Evolutionary conservation across 257 asterid species (phyloP), one percentile per base, ranked within the genome.

Genomic region (Coffea eugenioides): DNA sequence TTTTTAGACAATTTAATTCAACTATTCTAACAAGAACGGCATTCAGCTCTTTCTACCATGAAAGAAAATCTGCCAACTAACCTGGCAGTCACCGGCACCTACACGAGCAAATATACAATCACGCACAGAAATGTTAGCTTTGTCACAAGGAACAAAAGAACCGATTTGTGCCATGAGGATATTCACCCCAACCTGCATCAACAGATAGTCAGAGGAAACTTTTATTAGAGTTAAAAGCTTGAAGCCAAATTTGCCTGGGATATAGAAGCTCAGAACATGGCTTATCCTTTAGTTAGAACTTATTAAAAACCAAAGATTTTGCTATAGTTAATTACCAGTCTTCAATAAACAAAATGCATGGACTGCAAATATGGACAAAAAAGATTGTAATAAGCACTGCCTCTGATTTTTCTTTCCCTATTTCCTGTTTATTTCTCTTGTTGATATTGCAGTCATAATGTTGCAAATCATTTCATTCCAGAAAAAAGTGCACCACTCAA

Each of bases 11-110:
- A 59, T 43, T 46, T 36, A 59, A 16, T 11, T 39, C 36, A 57
- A 18, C 62, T 56, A 74, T 21, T 49, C 34, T 8, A 18, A 15
- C 52, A 8, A 1, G 64, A 1, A 15, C 8, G 6, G 7, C 8
- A 21, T 68, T 80, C 2, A 59, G 51, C 80, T 56, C 80, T 56
- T 64, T 76, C 78, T 75, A 69, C 76, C 45, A 49, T 15, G 52
- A 74, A 39, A 39, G 43, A 49, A 80, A 39, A 61, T 13, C 48
- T n/a, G 61, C 23, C 61, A 43, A 76, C 87, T 83, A 83, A 95
- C 99, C 95, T 96, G 99, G 88, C 99, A 96, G 88, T 96, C 99
- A 82, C 99, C 99, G 81, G 99, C 99, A 65, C 99, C 99, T 71
- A 96, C 98, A 78, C 98, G 98, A 83, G 99, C 99, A 81, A 96